Percentiles rank a stretch among this genome's conserved stretches.
Evolutionary conservation across 2,329 filamentous ascomycete genomes (phyloP).

Genomic region (Neofusicoccum umdonicola): DNA sequence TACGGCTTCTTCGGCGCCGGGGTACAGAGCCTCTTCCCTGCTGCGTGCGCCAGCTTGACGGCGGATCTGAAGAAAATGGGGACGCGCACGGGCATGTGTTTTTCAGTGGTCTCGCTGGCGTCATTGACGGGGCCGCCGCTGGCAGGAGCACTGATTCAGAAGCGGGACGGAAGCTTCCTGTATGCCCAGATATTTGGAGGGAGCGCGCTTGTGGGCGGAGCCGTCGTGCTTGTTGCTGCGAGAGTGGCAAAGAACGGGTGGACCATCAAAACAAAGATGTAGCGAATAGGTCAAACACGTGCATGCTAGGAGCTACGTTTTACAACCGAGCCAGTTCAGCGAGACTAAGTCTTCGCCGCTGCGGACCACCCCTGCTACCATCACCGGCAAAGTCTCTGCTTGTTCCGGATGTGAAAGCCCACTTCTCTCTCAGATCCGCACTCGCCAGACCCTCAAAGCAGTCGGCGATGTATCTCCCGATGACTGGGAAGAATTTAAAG

Average conservation of each 20-base stretch:
- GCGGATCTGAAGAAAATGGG: constrained; percentile 42
- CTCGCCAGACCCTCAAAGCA: constrained; percentile 14
- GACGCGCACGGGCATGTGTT: constrained; percentile 41
- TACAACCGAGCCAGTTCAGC: constrained; percentile 18
- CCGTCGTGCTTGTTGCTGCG: no score
- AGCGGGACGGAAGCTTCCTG: not conserved
- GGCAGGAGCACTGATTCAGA: constrained; percentile 36
- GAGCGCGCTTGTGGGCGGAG: no score
- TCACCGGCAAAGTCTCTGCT: constrained; percentile 17
- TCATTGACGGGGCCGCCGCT: constrained; percentile 41
- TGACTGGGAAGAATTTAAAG: constrained; percentile 26
- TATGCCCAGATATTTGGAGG: not conserved
- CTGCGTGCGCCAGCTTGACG: constrained; percentile 44
- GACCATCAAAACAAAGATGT: no score
- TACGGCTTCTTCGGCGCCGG: constrained; percentile 50
- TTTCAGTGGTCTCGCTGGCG: constrained; percentile 38
- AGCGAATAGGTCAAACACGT: no score
- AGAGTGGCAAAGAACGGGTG: no score
- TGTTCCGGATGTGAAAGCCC: constrained; percentile 20
- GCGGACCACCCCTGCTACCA: constrained; percentile 21
- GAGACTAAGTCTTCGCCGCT: constrained; percentile 15
- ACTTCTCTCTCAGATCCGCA: constrained; percentile 15
- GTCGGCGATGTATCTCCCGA: constrained; percentile 21
- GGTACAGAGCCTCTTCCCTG: constrained; percentile 45
- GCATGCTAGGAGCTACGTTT: not conserved